Conservation (phyloP, 257 asterid genomes). For the Handroanthus guayacan region DNA sequence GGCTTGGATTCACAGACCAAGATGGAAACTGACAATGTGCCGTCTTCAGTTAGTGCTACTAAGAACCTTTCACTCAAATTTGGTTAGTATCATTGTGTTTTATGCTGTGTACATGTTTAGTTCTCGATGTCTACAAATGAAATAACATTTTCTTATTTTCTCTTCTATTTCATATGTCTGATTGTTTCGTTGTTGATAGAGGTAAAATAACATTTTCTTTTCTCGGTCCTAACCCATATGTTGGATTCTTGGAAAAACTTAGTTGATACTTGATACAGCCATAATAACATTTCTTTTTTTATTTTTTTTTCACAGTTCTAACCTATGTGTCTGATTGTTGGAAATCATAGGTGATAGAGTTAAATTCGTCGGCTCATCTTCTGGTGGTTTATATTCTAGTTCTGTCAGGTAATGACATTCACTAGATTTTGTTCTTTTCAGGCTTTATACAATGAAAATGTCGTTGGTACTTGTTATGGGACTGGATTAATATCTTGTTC, state of each 20-base stretch:
- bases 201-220: too few relatives aligned
- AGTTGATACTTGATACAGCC: too few relatives aligned
- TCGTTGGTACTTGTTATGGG: slow-evolving; percentile 12
- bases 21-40: slow-evolving; percentile 52
- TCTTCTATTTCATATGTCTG: too few relatives aligned
- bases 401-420: slow-evolving; percentile 60
- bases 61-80: slow-evolving; percentile 58
- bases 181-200: too few relatives aligned
- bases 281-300: not conserved
- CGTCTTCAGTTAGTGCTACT: slow-evolving; percentile 49
- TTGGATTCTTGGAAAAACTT: too few relatives aligned
- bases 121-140: slow-evolving; percentile 17
- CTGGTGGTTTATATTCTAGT: slow-evolving; percentile 59
- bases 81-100: slow-evolving; percentile 48
- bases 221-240: too few relatives aligned
- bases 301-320: slow-evolving; percentile 23
- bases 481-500: not conserved
- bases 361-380: slow-evolving; percentile 71
- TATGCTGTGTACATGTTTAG: slow-evolving; percentile 26
- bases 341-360: slow-evolving; percentile 78
- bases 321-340: slow-evolving; percentile 31
- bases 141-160: not conserved
- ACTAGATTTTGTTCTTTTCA: slow-evolving; percentile 1
- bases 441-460: not conserved
- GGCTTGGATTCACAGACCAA: slow-evolving; percentile 55